Evolutionary conservation across 768 basidiomycete species (phyloP), one percentile per base, ranked within the genome.

Genomic region (Boletus subcaerulescens): DNA sequence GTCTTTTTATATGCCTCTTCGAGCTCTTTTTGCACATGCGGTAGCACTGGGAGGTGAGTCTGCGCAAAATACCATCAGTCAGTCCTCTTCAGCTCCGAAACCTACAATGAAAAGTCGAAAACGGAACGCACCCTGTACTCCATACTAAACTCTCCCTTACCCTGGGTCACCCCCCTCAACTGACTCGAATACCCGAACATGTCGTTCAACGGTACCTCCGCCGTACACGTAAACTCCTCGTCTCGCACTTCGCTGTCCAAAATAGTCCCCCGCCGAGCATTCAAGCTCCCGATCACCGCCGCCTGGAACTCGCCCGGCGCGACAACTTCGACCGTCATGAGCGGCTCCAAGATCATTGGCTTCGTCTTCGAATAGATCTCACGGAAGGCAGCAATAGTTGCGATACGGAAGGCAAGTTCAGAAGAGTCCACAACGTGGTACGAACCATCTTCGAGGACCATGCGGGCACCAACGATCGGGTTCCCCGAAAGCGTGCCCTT

Each of bases 121-220:
- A 33, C 0, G 31, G 15, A 52, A 71, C 75, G 53, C 63, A 85
- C 86, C 79, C 91, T 91, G 67, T 84, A 86, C 61, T 86, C 85
- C 85, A 86, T 89, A 63, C 80, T 85, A 59, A 86, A 89, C 75
- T 89, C 87, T 63, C 93, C 94, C 77, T 99, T 98, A 65, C 96
- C 97, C 74, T 98, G 97, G 0, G 97, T 99, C 53, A 84, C 85
- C 4, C 96, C 96, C 54, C 96, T 85, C 43, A 98, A 78, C 62
- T 93, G 89, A 64, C 86, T 92, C 36, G 94, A 95, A 70, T 98
- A 98, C 17, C 93, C 91, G 67, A 99, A 99, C 96, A 98, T 98
- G 63, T 98, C 96, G 71, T 93, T 97, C 72, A 99, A 71, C 9
- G 92, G 86, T 13, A 99, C 95, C 66, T 98, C 96, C 20, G 93